Evolutionary conservation across 2,329 filamentous ascomycete species (phyloP), one percentile per base, ranked within the genome.

Genomic region (Penicillium verrucosum): DNA sequence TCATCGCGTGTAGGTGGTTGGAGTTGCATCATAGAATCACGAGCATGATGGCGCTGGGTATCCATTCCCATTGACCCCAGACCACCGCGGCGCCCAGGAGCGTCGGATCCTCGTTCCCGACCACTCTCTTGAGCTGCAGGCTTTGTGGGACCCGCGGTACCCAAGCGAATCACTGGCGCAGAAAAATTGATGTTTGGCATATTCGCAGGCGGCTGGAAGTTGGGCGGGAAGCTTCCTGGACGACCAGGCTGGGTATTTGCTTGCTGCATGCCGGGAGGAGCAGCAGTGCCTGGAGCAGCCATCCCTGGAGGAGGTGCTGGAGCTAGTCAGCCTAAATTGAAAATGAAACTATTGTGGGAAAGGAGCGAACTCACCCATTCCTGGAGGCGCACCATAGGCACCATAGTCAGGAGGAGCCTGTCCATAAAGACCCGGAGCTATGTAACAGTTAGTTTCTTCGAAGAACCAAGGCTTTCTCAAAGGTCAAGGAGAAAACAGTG

Each of bases 101-200:
- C 68, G 44, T 77, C 75, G 14, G 69, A 66, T 36, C 75, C 73
- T 60, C 75, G 69, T 80, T 77, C 63, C 79, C 80, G 57, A 52
- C 73, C 74, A 44, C 73, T 72, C 37, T 77, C 76, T 32, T 68
- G 73, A 48, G 76, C 77, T 36, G 75, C 69, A 27, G 86, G 80
- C 69, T 90, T 90, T n/a, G 83, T 76, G 3, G 85, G 75, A 21
- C 78, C 84, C 4, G 87, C 84, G 1, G 92, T 93, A 41, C 93
- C 94, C 44, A 99, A 83, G 54, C 94, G 89, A 70, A 99, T 97
- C 58, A 97, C 92, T 55, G 93, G 92, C 36, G 94, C 94, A 69
- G 90, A 96, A 80, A 97, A 96, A 79, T 99, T 97, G 80, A 99
- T 96, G 73, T 96, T 95, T 50, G 93, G 92, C 83, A 97, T 90